Conservation (phyloP, 2,329 filamentous ascomycete genomes). For the Ploettnerulaceae sp. region DNA sequence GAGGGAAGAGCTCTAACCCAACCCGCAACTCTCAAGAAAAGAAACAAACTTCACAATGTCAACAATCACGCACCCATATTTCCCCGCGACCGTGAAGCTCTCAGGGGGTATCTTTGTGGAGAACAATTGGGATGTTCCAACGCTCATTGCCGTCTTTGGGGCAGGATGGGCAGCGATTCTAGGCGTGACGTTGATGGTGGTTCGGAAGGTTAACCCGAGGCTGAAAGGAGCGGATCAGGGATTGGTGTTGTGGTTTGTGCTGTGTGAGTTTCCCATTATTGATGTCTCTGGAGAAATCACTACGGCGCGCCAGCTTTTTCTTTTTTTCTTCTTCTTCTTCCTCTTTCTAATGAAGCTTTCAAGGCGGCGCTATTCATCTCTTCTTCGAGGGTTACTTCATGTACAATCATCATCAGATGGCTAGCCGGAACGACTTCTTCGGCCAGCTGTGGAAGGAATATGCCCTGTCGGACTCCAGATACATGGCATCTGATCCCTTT, state of each 20-base stretch:
- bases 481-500: constrained; percentile 48
- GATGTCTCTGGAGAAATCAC: neutral
- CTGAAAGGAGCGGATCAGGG: constrained; percentile 23
- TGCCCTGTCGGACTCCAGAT: constrained; percentile 51
- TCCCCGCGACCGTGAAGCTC: constrained; percentile 23
- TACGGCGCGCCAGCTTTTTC: neutral
- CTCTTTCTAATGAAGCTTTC: neutral
- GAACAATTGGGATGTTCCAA: constrained; percentile 21
- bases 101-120: constrained; percentile 22
- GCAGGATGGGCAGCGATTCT: constrained; percentile 22
- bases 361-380: constrained; percentile 31
- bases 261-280: constrained; percentile 34
- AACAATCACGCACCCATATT: constrained; percentile 26
- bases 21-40: neutral
- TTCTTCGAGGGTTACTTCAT: constrained; percentile 43
- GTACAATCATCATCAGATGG: constrained; percentile 40
- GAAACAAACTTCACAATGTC: neutral
- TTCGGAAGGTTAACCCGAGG: constrained; percentile 20
- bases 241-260: constrained; percentile 30
- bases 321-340: neutral
- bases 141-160: constrained; percentile 25
- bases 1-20: neutral
- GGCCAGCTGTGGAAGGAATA: constrained; percentile 56
- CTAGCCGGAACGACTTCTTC: constrained; percentile 39
- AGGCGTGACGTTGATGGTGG: constrained; percentile 13